Conservation (phyloP, 23 red algal species). For the Cyanidiococcus yangmingshanensis region DNA sequence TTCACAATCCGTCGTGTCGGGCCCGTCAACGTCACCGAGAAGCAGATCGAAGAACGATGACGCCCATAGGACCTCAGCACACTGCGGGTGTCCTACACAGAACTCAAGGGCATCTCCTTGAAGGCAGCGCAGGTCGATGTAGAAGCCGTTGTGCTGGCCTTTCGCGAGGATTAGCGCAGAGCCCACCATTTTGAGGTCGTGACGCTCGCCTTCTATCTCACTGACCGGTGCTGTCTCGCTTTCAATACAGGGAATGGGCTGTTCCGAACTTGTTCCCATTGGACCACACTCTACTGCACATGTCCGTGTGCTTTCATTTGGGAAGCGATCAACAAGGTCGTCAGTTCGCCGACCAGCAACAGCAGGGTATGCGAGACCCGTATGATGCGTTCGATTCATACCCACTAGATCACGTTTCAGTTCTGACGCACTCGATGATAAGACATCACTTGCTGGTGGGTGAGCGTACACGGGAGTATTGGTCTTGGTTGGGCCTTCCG, state of each 20-base stretch:
- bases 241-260: neutral
- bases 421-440: no score
- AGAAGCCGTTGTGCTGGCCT: neutral
- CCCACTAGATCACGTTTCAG: neutral
- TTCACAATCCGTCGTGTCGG: neutral
- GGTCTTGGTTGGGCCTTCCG: neutral
- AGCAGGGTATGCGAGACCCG: neutral
- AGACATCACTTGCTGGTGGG: neutral
- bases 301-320: neutral
- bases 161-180: neutral
- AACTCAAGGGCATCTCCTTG: neutral
- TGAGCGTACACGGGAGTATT: neutral
- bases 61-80: slow-evolving; percentile 14
- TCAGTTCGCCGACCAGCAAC: neutral
- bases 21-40: neutral
- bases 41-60: slow-evolving; percentile 21
- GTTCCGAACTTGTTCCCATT: neutral
- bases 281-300: neutral
- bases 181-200: neutral
- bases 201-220: neutral
- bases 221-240: neutral
- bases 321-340: neutral
- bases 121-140: neutral
- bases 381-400: neutral
- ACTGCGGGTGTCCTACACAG: neutral